A percentile compares a stretch with the other conserved stretches of the same genome.
Evolutionary conservation across 768 basidiomycete species (phyloP).

Genomic region (Boletus reticuloceps): DNA sequence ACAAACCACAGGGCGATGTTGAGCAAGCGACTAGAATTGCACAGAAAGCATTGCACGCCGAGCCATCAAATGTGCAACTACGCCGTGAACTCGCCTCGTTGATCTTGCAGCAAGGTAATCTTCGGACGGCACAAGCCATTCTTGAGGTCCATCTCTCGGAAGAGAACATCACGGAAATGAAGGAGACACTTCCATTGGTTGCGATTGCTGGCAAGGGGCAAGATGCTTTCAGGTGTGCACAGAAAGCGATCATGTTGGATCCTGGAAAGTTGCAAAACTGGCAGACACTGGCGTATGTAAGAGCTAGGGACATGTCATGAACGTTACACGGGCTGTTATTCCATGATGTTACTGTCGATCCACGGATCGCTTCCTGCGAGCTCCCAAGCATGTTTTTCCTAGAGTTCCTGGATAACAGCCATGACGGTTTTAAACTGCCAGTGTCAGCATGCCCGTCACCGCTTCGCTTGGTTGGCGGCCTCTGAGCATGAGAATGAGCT

Average conservation of each 20-base stretch:
- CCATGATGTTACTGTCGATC: background rate
- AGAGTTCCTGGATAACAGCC: no score
- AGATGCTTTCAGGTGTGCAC: conserved; percentile 45
- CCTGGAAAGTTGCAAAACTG: conserved; percentile 50
- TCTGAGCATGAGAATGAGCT: conserved; percentile 27
- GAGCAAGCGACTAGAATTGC: conserved; percentile 49
- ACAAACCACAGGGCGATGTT: conserved; percentile 42
- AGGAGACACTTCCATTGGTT: conserved; percentile 45
- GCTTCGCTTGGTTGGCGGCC: conserved; percentile 41
- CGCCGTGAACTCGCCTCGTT: conserved; percentile 57
- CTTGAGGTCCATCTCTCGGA: conserved; percentile 33
- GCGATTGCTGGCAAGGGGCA: conserved; percentile 42
- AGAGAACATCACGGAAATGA: conserved; percentile 36
- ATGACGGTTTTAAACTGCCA: background rate
- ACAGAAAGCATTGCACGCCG: conserved; percentile 55
- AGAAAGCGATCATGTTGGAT: conserved; percentile 60
- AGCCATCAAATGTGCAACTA: conserved; percentile 49
- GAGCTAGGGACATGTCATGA: conserved; percentile 27
- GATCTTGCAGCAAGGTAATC: conserved; percentile 46
- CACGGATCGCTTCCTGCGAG: background rate
- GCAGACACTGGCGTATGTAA: conserved; percentile 59
- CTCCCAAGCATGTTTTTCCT: background rate
- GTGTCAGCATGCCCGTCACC: conserved; percentile 19
- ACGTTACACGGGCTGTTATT: conserved; percentile 4
- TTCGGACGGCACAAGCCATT: conserved; percentile 44